Evolutionary conservation across 2,329 filamentous ascomycete species (phyloP), one percentile per base, ranked within the genome.

Genomic region (Albophoma yamanashiensis): DNA sequence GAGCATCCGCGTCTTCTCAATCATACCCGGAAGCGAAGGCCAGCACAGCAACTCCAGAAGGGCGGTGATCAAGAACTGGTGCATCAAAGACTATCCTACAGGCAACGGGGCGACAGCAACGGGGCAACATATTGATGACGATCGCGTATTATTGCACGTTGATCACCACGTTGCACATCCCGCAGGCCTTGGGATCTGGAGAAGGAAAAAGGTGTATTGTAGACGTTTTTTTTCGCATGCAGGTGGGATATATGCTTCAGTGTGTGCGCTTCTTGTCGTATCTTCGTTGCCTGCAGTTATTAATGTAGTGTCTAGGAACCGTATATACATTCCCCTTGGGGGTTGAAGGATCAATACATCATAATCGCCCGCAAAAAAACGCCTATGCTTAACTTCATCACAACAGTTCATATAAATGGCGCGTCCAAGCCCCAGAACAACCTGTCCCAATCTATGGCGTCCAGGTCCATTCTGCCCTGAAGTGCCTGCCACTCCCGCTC

Each of bases 401-500:
- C 9, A 9, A 3, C 12, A 5, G 40, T 31, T 64, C 42, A 71
- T 27, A 73, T 68, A 43, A 74, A 69, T 2, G 71, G 69, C 22
- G 71, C 67, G 55, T 74, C 72, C 27, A 74, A 57, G 0, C 70
- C 69, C 67, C 70, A 73, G 57, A 74, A 67, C 17, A 74, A 58
- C 52, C 66, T 67, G 45, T 74, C 71, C 70, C 72, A 74, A 55
- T 74, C 71, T 62, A 74, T 70, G 7, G 65, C 65, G 52, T 74
- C 70, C 27, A 74, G 56, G n/a, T 71, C 67, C 66, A 71, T 69
- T 22, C 67, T 66, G 0, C 66, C 65, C 34, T 69, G 69, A 1
- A 72, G 58, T 43, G 64, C 63, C 11, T 66, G 65, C 65, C 68
- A 66, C 52, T 66, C 65, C 50, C 67, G 64, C 34, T 70, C 70